A percentile compares a stretch with the other conserved stretches of the same genome.
Conservation (phyloP, 2,329 filamentous ascomycete species). For the Chaetoscypha palmicola region DNA sequence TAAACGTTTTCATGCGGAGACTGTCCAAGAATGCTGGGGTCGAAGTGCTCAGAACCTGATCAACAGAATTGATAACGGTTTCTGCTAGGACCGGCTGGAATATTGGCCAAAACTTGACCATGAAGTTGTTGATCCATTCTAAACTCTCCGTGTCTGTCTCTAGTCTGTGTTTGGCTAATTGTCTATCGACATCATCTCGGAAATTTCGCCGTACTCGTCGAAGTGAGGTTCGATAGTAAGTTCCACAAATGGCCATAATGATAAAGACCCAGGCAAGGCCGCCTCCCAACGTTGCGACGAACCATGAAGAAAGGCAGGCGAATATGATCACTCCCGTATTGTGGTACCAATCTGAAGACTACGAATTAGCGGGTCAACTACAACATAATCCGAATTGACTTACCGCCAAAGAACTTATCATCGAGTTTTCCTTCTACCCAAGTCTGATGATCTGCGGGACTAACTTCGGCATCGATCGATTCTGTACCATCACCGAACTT, state of each 20-base stretch:
- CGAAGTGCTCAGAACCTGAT: conserved; percentile 88
- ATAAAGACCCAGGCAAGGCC: conserved; percentile 90
- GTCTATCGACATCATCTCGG: conserved; percentile 84
- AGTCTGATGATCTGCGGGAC: conserved; percentile 79
- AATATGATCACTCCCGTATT: conserved; percentile 93
- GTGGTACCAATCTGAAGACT: conserved; percentile 83
- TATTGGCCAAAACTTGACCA: conserved; percentile 99
- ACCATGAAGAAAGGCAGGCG: conserved; percentile 83
- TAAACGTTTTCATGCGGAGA: conserved; percentile 87
- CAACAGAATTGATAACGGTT: conserved; percentile 87
- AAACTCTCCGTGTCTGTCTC: conserved; percentile 88
- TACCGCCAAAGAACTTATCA: conserved; percentile 85
- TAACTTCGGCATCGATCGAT: conserved; percentile 40
- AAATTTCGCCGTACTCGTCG: conserved; percentile 92
- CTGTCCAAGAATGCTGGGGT: conserved; percentile 92
- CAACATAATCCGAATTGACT: conserved; percentile 21
- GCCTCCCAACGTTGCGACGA: conserved; percentile 81
- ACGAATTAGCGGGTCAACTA: not conserved
- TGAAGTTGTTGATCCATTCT: conserved; percentile 98
- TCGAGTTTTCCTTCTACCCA: conserved; percentile 77
- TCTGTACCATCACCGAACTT: conserved; percentile 65
- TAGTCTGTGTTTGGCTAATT: conserved; percentile 77
- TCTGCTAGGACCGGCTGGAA: conserved; percentile 90
- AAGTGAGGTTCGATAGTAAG: conserved; percentile 94
- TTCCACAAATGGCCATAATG: conserved; percentile 84